phyloP scores from a whole-genome alignment of 139 green algal genomes.

The Chlamydomonas asymmetrica region DNA sequence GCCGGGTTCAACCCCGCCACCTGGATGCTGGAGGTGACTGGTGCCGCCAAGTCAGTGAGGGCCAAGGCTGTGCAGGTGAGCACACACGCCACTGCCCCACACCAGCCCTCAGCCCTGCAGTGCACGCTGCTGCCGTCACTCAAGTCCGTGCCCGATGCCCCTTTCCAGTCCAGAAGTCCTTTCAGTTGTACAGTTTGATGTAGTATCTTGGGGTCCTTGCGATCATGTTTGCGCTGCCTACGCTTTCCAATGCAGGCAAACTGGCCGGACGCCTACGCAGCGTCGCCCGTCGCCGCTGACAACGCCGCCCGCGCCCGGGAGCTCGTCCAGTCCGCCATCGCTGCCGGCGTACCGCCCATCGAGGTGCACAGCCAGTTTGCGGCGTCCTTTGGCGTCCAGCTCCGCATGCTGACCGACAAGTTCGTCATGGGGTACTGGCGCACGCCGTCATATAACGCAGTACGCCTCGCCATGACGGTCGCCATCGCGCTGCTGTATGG shows the following conservation, averaged over 20 bases:
- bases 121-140: too few species aligned
- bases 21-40: conserved; percentile 14
- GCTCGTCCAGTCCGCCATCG: too few species aligned
- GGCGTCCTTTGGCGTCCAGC: too few species aligned
- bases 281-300: background rate
- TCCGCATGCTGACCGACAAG: background rate
- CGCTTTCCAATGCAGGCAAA: too few species aligned
- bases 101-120: background rate
- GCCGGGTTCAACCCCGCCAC: conserved; percentile 22
- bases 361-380: too few species aligned
- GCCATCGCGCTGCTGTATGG: background rate
- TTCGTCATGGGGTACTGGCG: background rate
- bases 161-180: too few species aligned
- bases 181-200: too few species aligned
- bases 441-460: background rate
- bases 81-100: background rate
- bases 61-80: background rate
- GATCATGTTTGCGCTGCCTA: too few species aligned
- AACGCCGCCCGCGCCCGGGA: background rate
- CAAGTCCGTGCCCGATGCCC: too few species aligned
- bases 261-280: too few species aligned
- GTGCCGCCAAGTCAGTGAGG: background rate
- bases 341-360: too few species aligned
- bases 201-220: too few species aligned
- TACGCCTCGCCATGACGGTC: background rate